Percentiles rank a stretch among this genome's conserved stretches.
Evolutionary conservation across 139 green algal species (phyloP).

Genomic region (Asterochloris sp.): DNA sequence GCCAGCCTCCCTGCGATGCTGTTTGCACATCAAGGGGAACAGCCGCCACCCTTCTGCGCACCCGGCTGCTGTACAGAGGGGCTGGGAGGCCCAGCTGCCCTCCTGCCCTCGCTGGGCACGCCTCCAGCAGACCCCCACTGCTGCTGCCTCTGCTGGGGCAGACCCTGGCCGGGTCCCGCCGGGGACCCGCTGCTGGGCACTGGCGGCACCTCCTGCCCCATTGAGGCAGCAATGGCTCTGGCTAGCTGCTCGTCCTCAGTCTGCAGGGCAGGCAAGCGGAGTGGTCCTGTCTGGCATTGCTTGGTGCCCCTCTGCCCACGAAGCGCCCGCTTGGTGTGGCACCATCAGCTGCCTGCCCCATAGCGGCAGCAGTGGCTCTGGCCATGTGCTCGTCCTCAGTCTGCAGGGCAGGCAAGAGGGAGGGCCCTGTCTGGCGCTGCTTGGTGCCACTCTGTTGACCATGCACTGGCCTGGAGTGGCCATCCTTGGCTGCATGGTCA

Average conservation of each 20-base stretch:
- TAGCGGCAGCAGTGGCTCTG: constrained; percentile 65
- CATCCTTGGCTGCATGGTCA: constrained; percentile 18
- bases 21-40: neutral
- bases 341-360: constrained; percentile 31
- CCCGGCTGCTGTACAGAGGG: neutral
- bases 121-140: neutral
- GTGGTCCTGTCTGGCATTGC: too few relatives aligned
- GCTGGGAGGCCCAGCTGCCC: neutral
- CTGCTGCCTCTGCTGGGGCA: neutral
- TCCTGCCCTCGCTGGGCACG: neutral
- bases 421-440: too few relatives aligned
- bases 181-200: neutral
- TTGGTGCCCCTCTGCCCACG: too few relatives aligned
- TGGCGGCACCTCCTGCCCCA: constrained; percentile 36
- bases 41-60: neutral
- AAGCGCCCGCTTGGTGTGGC: too few relatives aligned
- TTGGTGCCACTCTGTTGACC: too few relatives aligned
- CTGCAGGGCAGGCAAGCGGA: neutral
- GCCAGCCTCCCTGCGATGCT: too few relatives aligned
- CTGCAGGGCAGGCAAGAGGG: neutral
- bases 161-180: constrained; percentile 1
- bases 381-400: constrained; percentile 72
- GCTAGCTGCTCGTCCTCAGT: constrained; percentile 75
- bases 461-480: too few relatives aligned
- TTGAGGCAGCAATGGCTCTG: constrained; percentile 66